These are phyloP conservation scores for Helotiales sp. DNA, from an alignment of 2,329 filamentous ascomycete genomes.

Conservation along the genomic window DNA sequence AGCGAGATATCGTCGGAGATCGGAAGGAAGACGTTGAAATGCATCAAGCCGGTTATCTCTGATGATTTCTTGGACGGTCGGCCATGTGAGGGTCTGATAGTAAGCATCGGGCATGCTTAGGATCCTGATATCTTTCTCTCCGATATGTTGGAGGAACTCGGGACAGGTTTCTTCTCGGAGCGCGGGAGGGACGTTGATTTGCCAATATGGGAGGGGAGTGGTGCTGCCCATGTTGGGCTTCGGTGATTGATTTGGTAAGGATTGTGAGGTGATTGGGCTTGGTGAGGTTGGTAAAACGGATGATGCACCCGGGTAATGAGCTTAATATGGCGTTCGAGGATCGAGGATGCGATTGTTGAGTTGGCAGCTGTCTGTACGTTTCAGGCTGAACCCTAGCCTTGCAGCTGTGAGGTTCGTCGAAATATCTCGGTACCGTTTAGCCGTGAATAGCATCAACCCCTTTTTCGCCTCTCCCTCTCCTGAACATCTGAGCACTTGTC, in stretches of 20 bases:
- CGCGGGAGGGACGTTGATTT: conserved; percentile 69
- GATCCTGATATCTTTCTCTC: conserved; percentile 67
- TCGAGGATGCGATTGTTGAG: too few relatives aligned
- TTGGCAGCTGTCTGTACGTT: too few relatives aligned
- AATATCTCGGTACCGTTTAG: too few relatives aligned
- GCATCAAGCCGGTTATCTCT: conserved; percentile 66
- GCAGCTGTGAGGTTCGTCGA: too few relatives aligned
- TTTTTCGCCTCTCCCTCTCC: not conserved
- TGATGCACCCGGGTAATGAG: not conserved
- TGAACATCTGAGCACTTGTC: not conserved
- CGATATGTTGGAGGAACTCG: conserved; percentile 61
- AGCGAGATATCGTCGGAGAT: conserved; percentile 75
- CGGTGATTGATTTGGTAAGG: not conserved
- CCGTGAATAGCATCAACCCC: not conserved
- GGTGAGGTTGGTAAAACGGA: too few relatives aligned
- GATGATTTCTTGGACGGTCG: conserved; percentile 62
- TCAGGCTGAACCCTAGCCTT: too few relatives aligned
- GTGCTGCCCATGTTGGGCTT: conserved; percentile 27
- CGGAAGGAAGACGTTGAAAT: conserved; percentile 75
- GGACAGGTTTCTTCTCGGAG: conserved; percentile 70
- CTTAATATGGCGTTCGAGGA: too few relatives aligned
- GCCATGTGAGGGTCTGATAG: conserved; percentile 68
- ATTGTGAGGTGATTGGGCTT: not conserved
- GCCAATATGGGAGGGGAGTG: conserved; percentile 66
- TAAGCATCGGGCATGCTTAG: conserved; percentile 68